Evolutionary conservation across 2,329 filamentous ascomycete genomes (phyloP), one percentile per base, ranked within the genome.

Genomic region (Phoma sp.): DNA sequence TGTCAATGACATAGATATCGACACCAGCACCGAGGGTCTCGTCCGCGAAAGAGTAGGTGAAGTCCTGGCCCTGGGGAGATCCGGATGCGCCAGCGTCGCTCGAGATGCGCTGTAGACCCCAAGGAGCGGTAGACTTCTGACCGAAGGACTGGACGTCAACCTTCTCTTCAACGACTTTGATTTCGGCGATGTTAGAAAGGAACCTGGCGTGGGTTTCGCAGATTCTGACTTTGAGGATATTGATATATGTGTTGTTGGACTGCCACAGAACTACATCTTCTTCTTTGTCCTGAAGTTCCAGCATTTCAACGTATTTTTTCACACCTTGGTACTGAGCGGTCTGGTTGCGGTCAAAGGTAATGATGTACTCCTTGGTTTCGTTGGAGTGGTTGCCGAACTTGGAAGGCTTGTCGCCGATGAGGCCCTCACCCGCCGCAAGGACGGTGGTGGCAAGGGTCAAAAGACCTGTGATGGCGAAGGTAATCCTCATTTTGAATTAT

Each of bases 1-100:
- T 80, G 60, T 81, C 79, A n/a, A 81, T 63, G 48, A 81, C 68
- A 65, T 81, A 81, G 49, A 81, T 76, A 50, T 81, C 78, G n/a
- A 78, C 77, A 45, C 76, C 77, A 17, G 62, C 56, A 46, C 77
- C 78, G 9, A 77, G 72, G 1, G 45, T 53, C 39, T 69, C 56
- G 29, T 77, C 69, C 18, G 73, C 57, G 53, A 72, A 79, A 1
- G 68, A 56, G 65, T 81, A 81, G 21, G 73, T 77, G 61, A 76
- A 80, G 54, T 76, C 68, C 38, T 71, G 62, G 32, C 39, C 48
- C 10, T 61, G 51, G 5, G 68, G 60, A 5, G 59, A 58, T 30
- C 70, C 71, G 12, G 60, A 61, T n/a, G 66, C 66, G 47, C 80
- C 69, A 20, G 64, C 62, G 5, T 66, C 61, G 42, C 66, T 68